Evolutionary conservation across 257 asterid species (phyloP).

Genomic region (Solanum clarkiae): DNA sequence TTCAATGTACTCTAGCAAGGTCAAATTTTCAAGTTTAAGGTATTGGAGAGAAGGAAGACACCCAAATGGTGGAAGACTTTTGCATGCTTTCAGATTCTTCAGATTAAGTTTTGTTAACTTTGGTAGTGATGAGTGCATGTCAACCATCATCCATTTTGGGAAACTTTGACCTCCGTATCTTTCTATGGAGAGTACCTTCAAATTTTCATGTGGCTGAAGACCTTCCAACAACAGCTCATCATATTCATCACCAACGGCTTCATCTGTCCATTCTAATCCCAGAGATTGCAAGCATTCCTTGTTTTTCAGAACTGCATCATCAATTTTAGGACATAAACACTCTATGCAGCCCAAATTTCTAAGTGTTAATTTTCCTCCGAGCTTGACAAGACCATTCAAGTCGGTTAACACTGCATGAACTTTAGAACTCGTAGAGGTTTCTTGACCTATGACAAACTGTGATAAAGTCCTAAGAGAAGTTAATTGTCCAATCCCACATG

Average conservation of each 20-base stretch:
- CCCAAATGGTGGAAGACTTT: not conserved
- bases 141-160: not conserved
- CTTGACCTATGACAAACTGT: not conserved
- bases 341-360: not conserved
- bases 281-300: constrained; percentile 8
- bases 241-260: not conserved
- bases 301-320: not conserved
- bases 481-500: not conserved
- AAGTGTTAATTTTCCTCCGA: not conserved
- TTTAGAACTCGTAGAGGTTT: not conserved
- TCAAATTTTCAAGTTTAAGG: not conserved
- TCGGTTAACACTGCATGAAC: constrained; percentile 1
- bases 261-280: constrained; percentile 2
- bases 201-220: constrained; percentile 3
- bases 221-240: not conserved
- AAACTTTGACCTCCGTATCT: not conserved
- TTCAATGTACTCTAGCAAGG: not conserved
- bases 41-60: not conserved
- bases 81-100: not conserved
- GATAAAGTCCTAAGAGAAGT: not conserved
- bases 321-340: not conserved
- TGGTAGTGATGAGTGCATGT: not conserved
- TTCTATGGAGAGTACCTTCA: not conserved
- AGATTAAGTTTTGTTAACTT: not conserved
- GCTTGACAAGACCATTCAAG: not conserved